These are phyloP conservation scores for Lactarius quietus DNA, from an alignment of 768 basidiomycete genomes.

Conservation along the genomic window DNA sequence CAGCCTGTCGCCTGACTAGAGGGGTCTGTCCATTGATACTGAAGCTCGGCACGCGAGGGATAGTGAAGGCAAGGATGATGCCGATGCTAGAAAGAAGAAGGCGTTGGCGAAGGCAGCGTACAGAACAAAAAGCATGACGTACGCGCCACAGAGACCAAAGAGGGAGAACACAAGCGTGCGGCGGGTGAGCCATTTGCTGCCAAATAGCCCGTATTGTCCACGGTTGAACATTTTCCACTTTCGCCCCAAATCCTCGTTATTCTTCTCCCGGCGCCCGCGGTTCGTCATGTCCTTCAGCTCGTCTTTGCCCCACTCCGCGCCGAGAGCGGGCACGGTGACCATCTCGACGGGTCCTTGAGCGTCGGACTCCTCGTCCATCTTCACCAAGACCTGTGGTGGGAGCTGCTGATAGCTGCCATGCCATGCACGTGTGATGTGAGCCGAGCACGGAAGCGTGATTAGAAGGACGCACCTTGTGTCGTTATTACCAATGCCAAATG, in stretches of 20 bases:
- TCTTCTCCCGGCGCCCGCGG: slow-evolving; percentile 60
- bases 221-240: slow-evolving; percentile 77
- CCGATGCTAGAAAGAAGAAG: slow-evolving; percentile 45
- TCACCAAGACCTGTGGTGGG: slow-evolving; percentile 22
- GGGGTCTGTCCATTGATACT: slow-evolving; percentile 57
- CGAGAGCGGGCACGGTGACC: slow-evolving; percentile 88
- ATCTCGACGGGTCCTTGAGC: slow-evolving; percentile 64
- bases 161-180: slow-evolving; percentile 66
- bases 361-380: slow-evolving; percentile 39
- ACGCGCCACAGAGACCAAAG: slow-evolving; percentile 57
- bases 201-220: slow-evolving; percentile 76
- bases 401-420: slow-evolving; percentile 25
- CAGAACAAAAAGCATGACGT: slow-evolving; percentile 30
- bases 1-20: slow-evolving; percentile 53
- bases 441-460: slow-evolving; percentile 24
- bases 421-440: not conserved
- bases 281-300: slow-evolving; percentile 80
- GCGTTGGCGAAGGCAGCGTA: slow-evolving; percentile 6
- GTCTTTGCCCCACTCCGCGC: slow-evolving; percentile 81
- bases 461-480: slow-evolving; percentile 44
- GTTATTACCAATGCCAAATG: slow-evolving; percentile 44
- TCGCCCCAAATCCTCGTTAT: slow-evolving; percentile 47
- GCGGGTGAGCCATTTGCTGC: slow-evolving; percentile 66
- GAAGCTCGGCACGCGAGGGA: slow-evolving; percentile 80
- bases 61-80: slow-evolving; percentile 68